A percentile compares a stretch with the other conserved stretches of the same genome.
Conservation (phyloP, 1,284 basidiomycete species). For the Leccinum solheimii region DNA sequence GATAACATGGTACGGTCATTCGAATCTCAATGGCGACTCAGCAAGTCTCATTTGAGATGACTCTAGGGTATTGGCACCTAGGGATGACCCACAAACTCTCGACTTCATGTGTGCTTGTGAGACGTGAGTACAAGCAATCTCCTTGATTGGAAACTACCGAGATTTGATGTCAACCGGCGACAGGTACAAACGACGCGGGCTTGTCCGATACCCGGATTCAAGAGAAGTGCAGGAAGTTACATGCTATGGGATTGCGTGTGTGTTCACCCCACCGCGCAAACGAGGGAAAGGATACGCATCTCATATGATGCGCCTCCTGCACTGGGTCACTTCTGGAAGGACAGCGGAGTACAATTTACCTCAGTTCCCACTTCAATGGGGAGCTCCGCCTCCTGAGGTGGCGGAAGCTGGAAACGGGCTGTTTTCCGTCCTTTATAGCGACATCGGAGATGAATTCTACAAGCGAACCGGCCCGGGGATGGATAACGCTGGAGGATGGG, state of each 20-base stretch:
- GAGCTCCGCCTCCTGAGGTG: slow-evolving; percentile 34
- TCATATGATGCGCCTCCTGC: slow-evolving; percentile 51
- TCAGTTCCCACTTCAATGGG: slow-evolving; percentile 43
- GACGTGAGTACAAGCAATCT: slow-evolving; percentile 36
- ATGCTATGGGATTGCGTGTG: slow-evolving; percentile 43
- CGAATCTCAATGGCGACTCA: not conserved
- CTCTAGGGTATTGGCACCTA: slow-evolving; percentile 45
- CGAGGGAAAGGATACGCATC: slow-evolving; percentile 46
- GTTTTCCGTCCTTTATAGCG: slow-evolving; percentile 65
- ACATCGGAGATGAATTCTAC: slow-evolving; percentile 60
- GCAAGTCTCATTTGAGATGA: not conserved
- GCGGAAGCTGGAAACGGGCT: slow-evolving; percentile 31
- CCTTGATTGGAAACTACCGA: not conserved
- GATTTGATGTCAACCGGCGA: not conserved
- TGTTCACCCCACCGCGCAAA: slow-evolving; percentile 46
- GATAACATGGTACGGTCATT: slow-evolving; percentile 37
- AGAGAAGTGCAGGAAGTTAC: slow-evolving; percentile 26
- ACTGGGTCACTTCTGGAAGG: slow-evolving; percentile 41
- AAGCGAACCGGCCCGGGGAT: slow-evolving; percentile 41
- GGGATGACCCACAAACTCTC: slow-evolving; percentile 39
- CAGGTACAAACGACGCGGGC: slow-evolving; percentile 34
- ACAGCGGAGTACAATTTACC: slow-evolving; percentile 24
- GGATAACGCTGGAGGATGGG: slow-evolving; percentile 48
- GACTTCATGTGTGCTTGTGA: slow-evolving; percentile 49
- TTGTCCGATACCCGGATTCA: slow-evolving; percentile 16